Evolutionary conservation across 768 basidiomycete species (phyloP), one percentile per base, ranked within the genome.

Genomic region (Tylopilus sp.): DNA sequence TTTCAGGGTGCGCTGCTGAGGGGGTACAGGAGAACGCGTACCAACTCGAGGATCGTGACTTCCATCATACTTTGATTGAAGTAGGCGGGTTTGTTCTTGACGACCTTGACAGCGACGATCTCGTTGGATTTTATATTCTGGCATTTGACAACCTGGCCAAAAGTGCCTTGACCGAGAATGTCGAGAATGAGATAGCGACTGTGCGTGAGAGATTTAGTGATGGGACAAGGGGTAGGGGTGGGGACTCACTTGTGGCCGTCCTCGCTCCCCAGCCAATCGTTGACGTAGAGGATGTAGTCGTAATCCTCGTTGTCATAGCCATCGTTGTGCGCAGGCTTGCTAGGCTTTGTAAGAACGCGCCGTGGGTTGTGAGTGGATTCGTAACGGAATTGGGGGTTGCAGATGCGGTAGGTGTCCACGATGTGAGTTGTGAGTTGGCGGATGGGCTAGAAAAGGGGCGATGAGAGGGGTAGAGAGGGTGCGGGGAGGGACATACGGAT

Each of bases 1-100:
- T 50, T 54, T 48, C 55, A 43, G 17, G 1, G 28, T 7, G 4
- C 17, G 41, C 3, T 41, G 26, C 6, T 7, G 23, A 21, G 12
- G 3, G 13, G n/a, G n/a, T n/a, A 25, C 41, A 44, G 50, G n/a
- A n/a, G 48, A 39, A 18, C 7, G 79, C 90, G 55, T 49, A 95
- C 95, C 72, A 98, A 74, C 68, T 98, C 93, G 40, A 99, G 76
- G 55, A 99, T 98, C 1, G 94, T 97, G 23, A 98, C 95, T 71
- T 99, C 97, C 97, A 99, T 99, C 90, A 97, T 98, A 70, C 89
- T 92, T 73, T 99, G 97, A 66, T 98, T 98, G 71, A 97, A 94
- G 75, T 99, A 99, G 0, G 97, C 97, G 6, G 95, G 97, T 71
- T 98, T 99, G 72, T 99, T 99, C 77, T 99, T 99, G 58, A 99